These are phyloP conservation scores for Phaeotremella skinneri DNA, from an alignment of 768 basidiomycete genomes.

Conservation along the genomic window DNA sequence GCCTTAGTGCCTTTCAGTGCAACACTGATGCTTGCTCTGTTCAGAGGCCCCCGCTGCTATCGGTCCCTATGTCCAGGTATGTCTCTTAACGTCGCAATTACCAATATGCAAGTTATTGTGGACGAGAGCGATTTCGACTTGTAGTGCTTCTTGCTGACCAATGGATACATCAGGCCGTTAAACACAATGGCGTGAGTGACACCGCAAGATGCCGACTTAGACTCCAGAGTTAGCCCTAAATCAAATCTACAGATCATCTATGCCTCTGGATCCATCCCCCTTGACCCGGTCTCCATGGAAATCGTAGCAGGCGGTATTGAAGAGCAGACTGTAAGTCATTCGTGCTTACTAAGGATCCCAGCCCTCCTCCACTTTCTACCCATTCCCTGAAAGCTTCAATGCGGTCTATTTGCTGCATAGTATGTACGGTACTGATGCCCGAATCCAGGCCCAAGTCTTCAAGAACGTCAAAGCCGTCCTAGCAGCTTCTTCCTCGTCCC, in stretches of 20 bases:
- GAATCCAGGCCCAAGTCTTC: constrained; percentile 65
- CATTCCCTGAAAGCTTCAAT: neutral
- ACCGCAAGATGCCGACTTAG: neutral
- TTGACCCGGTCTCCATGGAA: constrained; percentile 69
- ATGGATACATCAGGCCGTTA: constrained; percentile 64
- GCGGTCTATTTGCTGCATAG: neutral
- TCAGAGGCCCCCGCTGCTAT: constrained; percentile 52
- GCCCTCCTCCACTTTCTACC: neutral
- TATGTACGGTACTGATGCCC: neutral
- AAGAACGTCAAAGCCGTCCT: constrained; percentile 81
- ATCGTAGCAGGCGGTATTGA: constrained; percentile 73
- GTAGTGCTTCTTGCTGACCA: constrained; percentile 3
- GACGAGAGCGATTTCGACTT: too few species aligned
- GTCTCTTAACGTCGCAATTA: too few species aligned
- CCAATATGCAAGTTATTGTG: too few species aligned
- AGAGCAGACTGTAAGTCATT: constrained; percentile 61
- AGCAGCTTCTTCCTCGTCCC: constrained; percentile 72
- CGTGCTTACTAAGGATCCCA: too few species aligned
- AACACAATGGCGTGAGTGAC: constrained; percentile 61
- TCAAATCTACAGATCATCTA: constrained; percentile 61
- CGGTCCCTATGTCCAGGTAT: constrained; percentile 61
- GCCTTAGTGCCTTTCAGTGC: neutral
- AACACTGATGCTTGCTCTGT: neutral
- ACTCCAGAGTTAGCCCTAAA: neutral
- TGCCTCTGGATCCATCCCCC: constrained; percentile 81